Evolutionary conservation across 495 filamentous ascomycete species (phyloP).

Genomic region (Friedmanniomyces endolithicus): DNA sequence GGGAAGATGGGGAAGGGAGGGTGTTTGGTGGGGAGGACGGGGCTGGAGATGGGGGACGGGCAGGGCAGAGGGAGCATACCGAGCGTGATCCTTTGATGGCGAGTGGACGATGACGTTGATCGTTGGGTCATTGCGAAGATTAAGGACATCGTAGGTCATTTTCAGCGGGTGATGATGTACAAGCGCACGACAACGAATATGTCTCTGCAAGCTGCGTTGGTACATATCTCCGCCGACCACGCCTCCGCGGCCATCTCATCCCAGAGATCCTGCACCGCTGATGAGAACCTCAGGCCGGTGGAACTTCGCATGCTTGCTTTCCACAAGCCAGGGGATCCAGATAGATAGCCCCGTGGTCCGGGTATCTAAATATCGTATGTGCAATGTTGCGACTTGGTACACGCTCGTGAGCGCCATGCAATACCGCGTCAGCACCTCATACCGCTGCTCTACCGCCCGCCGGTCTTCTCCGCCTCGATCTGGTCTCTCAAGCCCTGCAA

Average conservation of each 20-base stretch:
- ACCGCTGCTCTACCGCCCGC: constrained; percentile 5
- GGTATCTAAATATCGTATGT: not conserved
- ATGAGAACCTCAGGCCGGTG: too few relatives aligned
- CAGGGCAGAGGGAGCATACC: constrained; percentile 2
- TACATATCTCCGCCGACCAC: too few relatives aligned
- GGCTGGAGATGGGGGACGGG: not conserved
- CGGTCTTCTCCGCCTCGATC: constrained; percentile 48
- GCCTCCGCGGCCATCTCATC: too few relatives aligned
- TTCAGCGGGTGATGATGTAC: too few relatives aligned
- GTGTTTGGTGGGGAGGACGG: not conserved
- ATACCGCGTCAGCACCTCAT: too few relatives aligned
- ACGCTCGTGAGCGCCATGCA: not conserved
- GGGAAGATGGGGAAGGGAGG: not conserved
- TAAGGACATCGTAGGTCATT: too few relatives aligned
- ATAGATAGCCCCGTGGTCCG: not conserved
- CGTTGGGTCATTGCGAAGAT: too few relatives aligned
- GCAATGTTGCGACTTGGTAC: too few relatives aligned
- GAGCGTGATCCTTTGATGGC: constrained; percentile 1
- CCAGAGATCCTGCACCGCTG: not conserved
- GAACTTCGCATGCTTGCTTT: too few relatives aligned
- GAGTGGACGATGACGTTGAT: not conserved
- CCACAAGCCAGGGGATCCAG: too few relatives aligned
- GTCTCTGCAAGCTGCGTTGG: too few relatives aligned
- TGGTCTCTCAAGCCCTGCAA: constrained; percentile 38
- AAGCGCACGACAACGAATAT: too few relatives aligned